phyloP scores from a whole-genome alignment of 2,329 filamentous ascomycete genomes.

The Phaeosphaeria sp. region DNA sequence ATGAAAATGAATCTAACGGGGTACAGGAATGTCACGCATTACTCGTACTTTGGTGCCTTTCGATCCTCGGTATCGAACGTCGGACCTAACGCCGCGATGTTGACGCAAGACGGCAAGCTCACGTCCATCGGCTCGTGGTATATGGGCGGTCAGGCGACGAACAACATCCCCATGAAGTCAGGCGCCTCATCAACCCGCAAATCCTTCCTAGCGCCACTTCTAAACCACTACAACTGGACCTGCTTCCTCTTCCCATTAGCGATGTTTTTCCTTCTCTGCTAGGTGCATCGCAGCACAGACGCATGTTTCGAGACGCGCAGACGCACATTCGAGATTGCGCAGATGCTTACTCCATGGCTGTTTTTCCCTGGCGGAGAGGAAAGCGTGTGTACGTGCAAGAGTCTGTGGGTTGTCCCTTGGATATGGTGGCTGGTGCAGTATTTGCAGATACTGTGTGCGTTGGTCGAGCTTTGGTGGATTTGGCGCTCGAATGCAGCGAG shows the following conservation, averaged over 20 bases:
- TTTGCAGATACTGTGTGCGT: not conserved
- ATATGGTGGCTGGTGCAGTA: not conserved
- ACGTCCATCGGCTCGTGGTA: slow-evolving; percentile 83
- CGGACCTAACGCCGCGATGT: slow-evolving; percentile 74
- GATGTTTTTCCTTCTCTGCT: not conserved
- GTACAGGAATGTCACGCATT: slow-evolving; percentile 65
- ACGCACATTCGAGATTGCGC: not conserved
- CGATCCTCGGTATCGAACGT: slow-evolving; percentile 74
- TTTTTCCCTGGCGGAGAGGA: not conserved
- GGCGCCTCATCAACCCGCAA: not conserved
- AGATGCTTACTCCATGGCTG: not conserved
- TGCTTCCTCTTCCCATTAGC: not conserved
- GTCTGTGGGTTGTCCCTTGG: not conserved
- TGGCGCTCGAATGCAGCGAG: not conserved
- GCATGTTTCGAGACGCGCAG: not conserved
- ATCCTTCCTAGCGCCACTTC: not conserved
- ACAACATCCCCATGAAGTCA: not conserved
- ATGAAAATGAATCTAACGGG: slow-evolving; percentile 1
- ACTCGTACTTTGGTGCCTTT: slow-evolving; percentile 80
- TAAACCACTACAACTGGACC: not conserved
- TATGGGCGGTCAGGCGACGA: slow-evolving; percentile 58
- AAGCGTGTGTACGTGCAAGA: not conserved
- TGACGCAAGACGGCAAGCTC: slow-evolving; percentile 70
- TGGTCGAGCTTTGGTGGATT: not conserved
- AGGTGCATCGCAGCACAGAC: not conserved